Evolutionary conservation across 2,329 filamentous ascomycete genomes (phyloP).

Genomic region (Corinectria fuckeliana): DNA sequence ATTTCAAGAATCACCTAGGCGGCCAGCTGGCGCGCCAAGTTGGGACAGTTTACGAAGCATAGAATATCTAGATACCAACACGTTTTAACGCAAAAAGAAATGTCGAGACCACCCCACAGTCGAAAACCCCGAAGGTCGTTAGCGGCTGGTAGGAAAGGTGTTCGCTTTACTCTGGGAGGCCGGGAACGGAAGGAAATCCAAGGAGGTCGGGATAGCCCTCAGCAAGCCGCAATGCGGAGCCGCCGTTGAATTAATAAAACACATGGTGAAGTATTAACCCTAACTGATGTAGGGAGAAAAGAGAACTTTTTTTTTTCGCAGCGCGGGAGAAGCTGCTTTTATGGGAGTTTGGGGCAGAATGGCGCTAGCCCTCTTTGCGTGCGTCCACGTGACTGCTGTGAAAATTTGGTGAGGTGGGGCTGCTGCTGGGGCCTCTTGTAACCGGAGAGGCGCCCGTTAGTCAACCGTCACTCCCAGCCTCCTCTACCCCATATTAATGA

Average conservation of each 20-base stretch:
- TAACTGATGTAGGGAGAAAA: slow-evolving; percentile 52
- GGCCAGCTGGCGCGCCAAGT: not conserved
- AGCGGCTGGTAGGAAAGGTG: slow-evolving; percentile 56
- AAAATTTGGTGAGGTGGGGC: not conserved
- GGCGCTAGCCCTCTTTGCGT: not conserved
- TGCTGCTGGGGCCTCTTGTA: not conserved
- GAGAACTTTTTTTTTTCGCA: slow-evolving; percentile 30
- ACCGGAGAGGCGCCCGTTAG: not conserved
- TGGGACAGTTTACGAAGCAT: not conserved
- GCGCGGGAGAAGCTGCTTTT: slow-evolving; percentile 19
- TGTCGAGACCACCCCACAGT: slow-evolving; percentile 62
- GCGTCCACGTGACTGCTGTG: not conserved
- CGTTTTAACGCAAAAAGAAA: slow-evolving; percentile 18
- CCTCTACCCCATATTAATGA: not conserved
- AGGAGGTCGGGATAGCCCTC: slow-evolving; percentile 55
- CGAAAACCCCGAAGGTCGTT: slow-evolving; percentile 50
- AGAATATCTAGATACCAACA: not conserved
- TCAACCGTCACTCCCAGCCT: not conserved
- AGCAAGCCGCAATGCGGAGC: slow-evolving; percentile 63
- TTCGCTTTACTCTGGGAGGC: slow-evolving; percentile 57
- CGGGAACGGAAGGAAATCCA: slow-evolving; percentile 64
- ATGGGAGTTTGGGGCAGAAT: not conserved
- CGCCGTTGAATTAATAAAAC: slow-evolving; percentile 55
- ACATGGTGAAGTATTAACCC: slow-evolving; percentile 58
- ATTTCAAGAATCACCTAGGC: too few species aligned